Evolutionary conservation across 768 basidiomycete genomes (phyloP).

Genomic region (Phylloporus sp.): DNA sequence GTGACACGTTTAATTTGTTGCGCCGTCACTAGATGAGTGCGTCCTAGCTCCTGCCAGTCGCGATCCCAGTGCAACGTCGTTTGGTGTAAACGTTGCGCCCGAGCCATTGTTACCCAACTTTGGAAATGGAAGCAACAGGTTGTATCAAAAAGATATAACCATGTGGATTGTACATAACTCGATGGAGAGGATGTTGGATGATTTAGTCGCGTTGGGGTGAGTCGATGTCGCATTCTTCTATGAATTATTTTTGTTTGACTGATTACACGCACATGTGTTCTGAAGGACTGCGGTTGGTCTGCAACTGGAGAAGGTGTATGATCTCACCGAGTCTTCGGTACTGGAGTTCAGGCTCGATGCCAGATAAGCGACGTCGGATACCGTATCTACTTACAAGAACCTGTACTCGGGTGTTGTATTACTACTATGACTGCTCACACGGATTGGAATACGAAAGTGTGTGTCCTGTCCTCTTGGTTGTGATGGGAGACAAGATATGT

Average conservation of each 20-base stretch:
- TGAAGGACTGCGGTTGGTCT: constrained; percentile 17
- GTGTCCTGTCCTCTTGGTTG: no score
- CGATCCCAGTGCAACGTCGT: constrained; percentile 2
- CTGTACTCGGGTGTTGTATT: neutral
- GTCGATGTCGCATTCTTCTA: no score
- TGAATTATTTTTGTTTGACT: neutral
- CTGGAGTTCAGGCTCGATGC: constrained; percentile 21
- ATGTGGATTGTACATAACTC: constrained; percentile 43
- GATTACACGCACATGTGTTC: neutral
- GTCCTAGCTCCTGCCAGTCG: constrained; percentile 13
- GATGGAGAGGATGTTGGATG: constrained; percentile 40
- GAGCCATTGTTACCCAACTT: constrained; percentile 38
- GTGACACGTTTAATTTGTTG: neutral
- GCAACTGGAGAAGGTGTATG: constrained; percentile 24
- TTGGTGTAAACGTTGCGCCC: constrained; percentile 32
- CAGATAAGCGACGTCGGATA: no score
- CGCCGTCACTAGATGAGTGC: constrained; percentile 18
- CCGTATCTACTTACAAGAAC: no score
- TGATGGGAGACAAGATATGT: no score
- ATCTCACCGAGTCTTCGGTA: constrained; percentile 25
- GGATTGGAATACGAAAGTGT: no score
- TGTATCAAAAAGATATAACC: constrained; percentile 43
- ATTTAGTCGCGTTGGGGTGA: constrained; percentile 36
- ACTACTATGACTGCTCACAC: no score
- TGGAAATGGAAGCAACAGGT: constrained; percentile 38